Conservation (phyloP, 257 asterid genomes). For the Plantago ovata region DNA sequence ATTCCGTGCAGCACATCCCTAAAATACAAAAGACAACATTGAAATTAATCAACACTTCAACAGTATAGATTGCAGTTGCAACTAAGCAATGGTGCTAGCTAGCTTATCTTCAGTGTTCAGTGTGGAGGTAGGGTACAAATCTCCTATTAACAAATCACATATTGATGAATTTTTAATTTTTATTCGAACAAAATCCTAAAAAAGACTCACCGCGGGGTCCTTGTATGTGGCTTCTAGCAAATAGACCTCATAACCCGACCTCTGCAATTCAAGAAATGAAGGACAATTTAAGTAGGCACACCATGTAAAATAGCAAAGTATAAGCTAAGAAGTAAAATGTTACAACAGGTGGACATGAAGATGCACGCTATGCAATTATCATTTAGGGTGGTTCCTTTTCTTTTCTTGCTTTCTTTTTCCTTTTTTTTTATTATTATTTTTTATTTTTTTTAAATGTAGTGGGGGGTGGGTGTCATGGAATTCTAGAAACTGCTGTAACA, state of each 20-base stretch:
- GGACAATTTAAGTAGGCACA: conserved; percentile 22
- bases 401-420: not conserved
- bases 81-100: not conserved
- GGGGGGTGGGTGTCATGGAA: too few relatives aligned
- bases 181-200: conserved; percentile 2
- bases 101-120: not conserved
- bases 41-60: conserved; percentile 5
- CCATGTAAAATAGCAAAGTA: conserved; percentile 13
- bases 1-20: conserved; percentile 99
- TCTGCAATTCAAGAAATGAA: conserved; percentile 53
- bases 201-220: conserved; percentile 80
- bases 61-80: not conserved
- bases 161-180: too few relatives aligned
- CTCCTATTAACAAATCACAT: not conserved
- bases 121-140: not conserved
- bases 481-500: too few relatives aligned
- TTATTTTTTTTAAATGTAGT: too few relatives aligned
- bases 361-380: not conserved
- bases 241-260: conserved; percentile 96
- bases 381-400: not conserved
- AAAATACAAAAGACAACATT: conserved; percentile 24
- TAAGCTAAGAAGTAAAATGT: conserved; percentile 15
- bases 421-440: too few relatives aligned
- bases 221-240: conserved; percentile 88
- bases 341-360: conserved; percentile 1